Evolutionary conservation across 768 basidiomycete species (phyloP).

Genomic region (Russula lepida): DNA sequence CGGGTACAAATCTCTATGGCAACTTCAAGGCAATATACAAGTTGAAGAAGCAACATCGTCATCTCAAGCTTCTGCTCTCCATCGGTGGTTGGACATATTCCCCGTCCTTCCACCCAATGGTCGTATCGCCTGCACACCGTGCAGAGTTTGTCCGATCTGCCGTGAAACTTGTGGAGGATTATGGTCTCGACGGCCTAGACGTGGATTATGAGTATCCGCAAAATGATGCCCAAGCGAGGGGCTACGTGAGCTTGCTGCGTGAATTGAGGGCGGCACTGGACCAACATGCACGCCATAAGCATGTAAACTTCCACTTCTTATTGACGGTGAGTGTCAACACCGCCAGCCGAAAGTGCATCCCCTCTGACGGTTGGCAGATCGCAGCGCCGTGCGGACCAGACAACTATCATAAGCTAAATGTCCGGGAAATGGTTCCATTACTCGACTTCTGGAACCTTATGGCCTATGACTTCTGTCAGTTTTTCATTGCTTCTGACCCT

Average conservation of each 20-base stretch:
- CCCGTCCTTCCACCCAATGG: slow-evolving; percentile 75
- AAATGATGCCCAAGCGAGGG: slow-evolving; percentile 65
- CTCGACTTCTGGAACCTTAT: slow-evolving; percentile 98
- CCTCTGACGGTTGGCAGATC: slow-evolving; percentile 41
- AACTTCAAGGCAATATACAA: slow-evolving; percentile 92
- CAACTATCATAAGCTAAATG: slow-evolving; percentile 71
- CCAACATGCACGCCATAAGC: slow-evolving; percentile 58
- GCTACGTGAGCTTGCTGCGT: slow-evolving; percentile 74
- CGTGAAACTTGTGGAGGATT: slow-evolving; percentile 77
- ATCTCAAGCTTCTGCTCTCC: slow-evolving; percentile 71
- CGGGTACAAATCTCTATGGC: slow-evolving; percentile 85
- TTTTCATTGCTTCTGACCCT: background rate
- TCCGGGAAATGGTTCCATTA: slow-evolving; percentile 77
- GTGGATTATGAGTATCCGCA: slow-evolving; percentile 91
- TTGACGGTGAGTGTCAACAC: slow-evolving; percentile 50
- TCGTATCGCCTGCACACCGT: slow-evolving; percentile 53
- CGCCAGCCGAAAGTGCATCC: background rate
- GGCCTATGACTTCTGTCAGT: slow-evolving; percentile 78
- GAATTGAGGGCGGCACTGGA: slow-evolving; percentile 74
- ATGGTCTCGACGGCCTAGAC: slow-evolving; percentile 87
- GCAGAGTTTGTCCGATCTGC: slow-evolving; percentile 74
- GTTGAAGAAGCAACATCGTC: slow-evolving; percentile 78
- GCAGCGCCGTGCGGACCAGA: slow-evolving; percentile 89
- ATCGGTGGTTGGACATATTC: slow-evolving; percentile 98
- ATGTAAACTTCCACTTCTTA: slow-evolving; percentile 53